Percentiles rank a stretch among this genome's conserved stretches.
phyloP scores from a whole-genome alignment of 148 eudicot genomes.

The Camellia lanceoleosa region DNA sequence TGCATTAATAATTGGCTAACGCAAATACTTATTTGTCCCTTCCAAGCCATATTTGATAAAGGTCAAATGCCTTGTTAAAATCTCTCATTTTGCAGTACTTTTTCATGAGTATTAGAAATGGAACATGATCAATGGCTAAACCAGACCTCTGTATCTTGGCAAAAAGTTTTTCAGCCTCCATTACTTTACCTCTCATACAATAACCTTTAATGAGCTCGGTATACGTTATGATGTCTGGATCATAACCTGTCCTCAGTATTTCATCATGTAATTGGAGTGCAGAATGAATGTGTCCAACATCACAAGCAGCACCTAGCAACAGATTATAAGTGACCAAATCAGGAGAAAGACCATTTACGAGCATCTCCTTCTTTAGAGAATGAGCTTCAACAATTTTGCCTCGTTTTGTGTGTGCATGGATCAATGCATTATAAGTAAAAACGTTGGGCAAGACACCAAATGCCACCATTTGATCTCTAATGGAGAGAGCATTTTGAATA shows the following conservation, averaged over 20 bases:
- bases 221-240: constrained; percentile 72
- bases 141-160: constrained; percentile 41
- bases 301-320: constrained; percentile 60
- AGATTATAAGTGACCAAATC: constrained; percentile 77
- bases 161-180: constrained; percentile 55
- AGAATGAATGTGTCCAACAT: constrained; percentile 35
- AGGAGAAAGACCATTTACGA: constrained; percentile 38
- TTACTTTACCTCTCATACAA: constrained; percentile 44
- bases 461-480: constrained; percentile 55
- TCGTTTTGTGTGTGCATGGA: constrained; percentile 37
- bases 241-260: constrained; percentile 49
- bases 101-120: constrained; percentile 59
- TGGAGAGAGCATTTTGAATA: constrained; percentile 35
- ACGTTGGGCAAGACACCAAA: constrained; percentile 51
- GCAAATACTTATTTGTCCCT: constrained; percentile 18
- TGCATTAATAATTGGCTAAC: neutral
- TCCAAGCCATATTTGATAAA: constrained; percentile 44
- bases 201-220: constrained; percentile 60
- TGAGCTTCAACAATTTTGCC: constrained; percentile 43
- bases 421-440: constrained; percentile 65
- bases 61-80: constrained; percentile 42
- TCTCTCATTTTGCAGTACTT: constrained; percentile 45
- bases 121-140: constrained; percentile 56
- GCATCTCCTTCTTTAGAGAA: constrained; percentile 53
- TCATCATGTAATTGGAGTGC: constrained; percentile 59